These are phyloP conservation scores for Magnaporthales sp. DNA, from an alignment of 2,329 filamentous ascomycete genomes.

Conservation along the genomic window DNA sequence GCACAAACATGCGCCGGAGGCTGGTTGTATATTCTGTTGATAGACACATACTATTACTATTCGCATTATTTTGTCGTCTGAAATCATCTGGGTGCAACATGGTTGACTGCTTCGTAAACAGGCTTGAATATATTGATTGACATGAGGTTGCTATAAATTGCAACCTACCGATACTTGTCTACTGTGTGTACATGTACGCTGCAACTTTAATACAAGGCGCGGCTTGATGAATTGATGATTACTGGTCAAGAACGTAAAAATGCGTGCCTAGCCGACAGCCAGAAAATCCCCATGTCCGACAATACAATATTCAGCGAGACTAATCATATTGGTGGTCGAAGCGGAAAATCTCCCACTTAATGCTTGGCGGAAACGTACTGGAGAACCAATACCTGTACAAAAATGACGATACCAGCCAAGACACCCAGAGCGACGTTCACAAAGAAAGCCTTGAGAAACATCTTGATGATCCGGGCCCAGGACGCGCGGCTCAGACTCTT, in stretches of 20 bases:
- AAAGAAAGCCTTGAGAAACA: constrained; percentile 63
- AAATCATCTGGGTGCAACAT: no score
- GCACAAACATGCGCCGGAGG: no score
- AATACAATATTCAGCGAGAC: no score
- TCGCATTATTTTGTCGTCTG: no score
- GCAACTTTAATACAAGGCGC: background rate
- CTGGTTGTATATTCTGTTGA: no score
- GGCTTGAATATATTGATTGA: no score
- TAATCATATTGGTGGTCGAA: background rate
- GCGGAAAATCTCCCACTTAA: background rate
- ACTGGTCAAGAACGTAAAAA: background rate
- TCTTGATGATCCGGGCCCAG: constrained; percentile 63
- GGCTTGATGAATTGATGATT: background rate
- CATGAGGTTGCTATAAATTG: background rate
- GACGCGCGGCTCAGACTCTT: constrained; percentile 64
- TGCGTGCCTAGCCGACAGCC: background rate
- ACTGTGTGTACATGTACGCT: background rate
- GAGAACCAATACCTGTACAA: constrained; percentile 15
- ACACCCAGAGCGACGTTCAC: constrained; percentile 40
- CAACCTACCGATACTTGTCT: background rate
- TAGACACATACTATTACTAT: no score
- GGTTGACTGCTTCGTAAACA: no score
- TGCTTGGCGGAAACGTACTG: background rate
- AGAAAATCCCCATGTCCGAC: background rate
- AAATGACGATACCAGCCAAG: constrained; percentile 38